phyloP scores from a whole-genome alignment of 768 basidiomycete species.

The Phylloporus sp. region DNA sequence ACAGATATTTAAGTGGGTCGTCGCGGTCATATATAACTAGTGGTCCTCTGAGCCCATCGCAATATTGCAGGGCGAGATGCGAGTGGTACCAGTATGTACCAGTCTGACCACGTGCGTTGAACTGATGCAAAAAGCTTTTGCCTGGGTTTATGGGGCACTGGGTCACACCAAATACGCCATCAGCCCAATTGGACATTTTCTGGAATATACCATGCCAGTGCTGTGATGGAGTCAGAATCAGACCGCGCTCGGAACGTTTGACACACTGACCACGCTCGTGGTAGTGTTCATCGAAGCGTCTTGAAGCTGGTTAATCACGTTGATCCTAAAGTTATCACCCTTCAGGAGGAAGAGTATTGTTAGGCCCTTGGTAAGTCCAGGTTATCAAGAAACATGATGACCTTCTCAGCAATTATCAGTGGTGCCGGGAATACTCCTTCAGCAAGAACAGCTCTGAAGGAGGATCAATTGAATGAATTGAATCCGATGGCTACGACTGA shows the following conservation, averaged over 20 bases:
- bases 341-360: conserved; percentile 11
- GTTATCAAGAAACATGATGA: background rate
- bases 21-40: conserved; percentile 41
- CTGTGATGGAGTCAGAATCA: conserved; percentile 23
- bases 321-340: conserved; percentile 39
- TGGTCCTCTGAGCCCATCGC: conserved; percentile 24
- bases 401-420: conserved; percentile 39
- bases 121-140: conserved; percentile 20
- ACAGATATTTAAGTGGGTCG: conserved; percentile 37
- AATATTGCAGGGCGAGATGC: conserved; percentile 37
- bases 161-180: conserved; percentile 39
- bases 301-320: conserved; percentile 42
- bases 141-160: conserved; percentile 29
- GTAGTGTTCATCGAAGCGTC: conserved; percentile 45
- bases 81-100: conserved; percentile 37
- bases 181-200: conserved; percentile 39
- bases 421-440: conserved; percentile 44
- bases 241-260: background rate
- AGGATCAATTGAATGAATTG: background rate
- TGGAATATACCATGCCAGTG: conserved; percentile 57
- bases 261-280: conserved; percentile 46
- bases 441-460: conserved; percentile 37
- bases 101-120: conserved; percentile 21
- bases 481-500: conserved; percentile 18
- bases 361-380: background rate